These are phyloP conservation scores for Vitis hybrid DNA, from an alignment of 177 flowering plant genomes.

Conservation along the genomic window DNA sequence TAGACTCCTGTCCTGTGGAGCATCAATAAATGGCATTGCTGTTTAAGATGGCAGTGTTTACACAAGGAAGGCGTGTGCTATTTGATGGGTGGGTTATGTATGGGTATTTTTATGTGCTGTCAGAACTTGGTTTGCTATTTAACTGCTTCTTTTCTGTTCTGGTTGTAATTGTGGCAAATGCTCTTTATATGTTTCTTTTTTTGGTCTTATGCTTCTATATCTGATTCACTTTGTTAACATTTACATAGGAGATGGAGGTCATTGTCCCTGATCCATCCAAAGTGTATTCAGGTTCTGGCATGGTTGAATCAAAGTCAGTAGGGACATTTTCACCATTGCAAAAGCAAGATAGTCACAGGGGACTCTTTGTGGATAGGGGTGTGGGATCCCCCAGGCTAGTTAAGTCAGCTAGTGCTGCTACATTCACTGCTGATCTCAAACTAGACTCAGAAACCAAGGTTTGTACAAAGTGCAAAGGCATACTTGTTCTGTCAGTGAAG, in stretches of 20 bases:
- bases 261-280: slow-evolving; percentile 57
- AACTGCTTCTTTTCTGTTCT: too few species aligned
- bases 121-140: too few species aligned
- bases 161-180: too few species aligned
- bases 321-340: slow-evolving; percentile 73
- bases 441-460: slow-evolving; percentile 79
- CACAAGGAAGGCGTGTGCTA: too few species aligned
- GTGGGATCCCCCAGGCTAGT: slow-evolving; percentile 91
- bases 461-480: slow-evolving; percentile 10
- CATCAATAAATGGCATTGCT: too few species aligned
- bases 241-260: slow-evolving; percentile 64
- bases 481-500: background rate
- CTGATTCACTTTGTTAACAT: background rate
- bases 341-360: slow-evolving; percentile 76
- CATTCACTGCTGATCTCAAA: slow-evolving; percentile 52
- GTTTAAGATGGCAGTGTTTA: too few species aligned
- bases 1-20: too few species aligned
- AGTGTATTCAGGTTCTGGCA: slow-evolving; percentile 45
- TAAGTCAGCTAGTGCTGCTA: slow-evolving; percentile 70
- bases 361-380: slow-evolving; percentile 93
- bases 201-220: background rate
- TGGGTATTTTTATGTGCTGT: too few species aligned
- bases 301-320: slow-evolving; percentile 77
- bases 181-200: background rate
- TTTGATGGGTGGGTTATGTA: too few species aligned